phyloP scores from a whole-genome alignment of 2,329 filamentous ascomycete species.

The Rhynchosporium secalis region DNA sequence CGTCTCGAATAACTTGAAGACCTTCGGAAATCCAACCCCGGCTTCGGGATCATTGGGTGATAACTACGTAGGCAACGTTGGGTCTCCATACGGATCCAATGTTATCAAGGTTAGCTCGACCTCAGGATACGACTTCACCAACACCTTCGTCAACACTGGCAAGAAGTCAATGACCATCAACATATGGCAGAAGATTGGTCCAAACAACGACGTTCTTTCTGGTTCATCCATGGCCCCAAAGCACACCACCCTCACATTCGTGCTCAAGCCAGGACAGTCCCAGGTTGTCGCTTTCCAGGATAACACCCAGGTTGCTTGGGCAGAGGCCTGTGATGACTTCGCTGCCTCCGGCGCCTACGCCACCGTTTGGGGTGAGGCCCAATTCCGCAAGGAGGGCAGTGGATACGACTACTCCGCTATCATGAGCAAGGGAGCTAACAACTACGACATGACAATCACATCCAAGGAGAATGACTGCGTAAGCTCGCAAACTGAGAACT shows the following conservation, averaged over 20 bases:
- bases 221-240: constrained; percentile 35
- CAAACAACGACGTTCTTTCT: constrained; percentile 23
- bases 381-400: constrained; percentile 32
- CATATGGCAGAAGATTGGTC: constrained; percentile 37
- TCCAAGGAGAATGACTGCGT: constrained; percentile 33
- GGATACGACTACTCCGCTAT: constrained; percentile 40
- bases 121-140: constrained; percentile 32
- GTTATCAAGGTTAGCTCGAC: constrained; percentile 33
- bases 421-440: constrained; percentile 34
- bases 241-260: constrained; percentile 33
- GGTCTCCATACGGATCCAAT: constrained; percentile 36
- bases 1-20: constrained; percentile 27
- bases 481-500: constrained; percentile 35
- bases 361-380: constrained; percentile 36
- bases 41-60: constrained; percentile 21
- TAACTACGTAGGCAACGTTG: constrained; percentile 32
- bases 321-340: constrained; percentile 22
- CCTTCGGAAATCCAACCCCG: constrained; percentile 27
- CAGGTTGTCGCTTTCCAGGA: constrained; percentile 36
- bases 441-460: constrained; percentile 38
- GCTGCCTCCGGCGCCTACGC: constrained; percentile 31
- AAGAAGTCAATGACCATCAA: constrained; percentile 30
- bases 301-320: constrained; percentile 34
- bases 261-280: constrained; percentile 27
- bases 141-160: constrained; percentile 33